Percentiles rank a stretch among this genome's conserved stretches.
These are phyloP conservation scores for Cucurbita moschata DNA, from an alignment of 306 rosid genomes.

Conservation along the genomic window DNA sequence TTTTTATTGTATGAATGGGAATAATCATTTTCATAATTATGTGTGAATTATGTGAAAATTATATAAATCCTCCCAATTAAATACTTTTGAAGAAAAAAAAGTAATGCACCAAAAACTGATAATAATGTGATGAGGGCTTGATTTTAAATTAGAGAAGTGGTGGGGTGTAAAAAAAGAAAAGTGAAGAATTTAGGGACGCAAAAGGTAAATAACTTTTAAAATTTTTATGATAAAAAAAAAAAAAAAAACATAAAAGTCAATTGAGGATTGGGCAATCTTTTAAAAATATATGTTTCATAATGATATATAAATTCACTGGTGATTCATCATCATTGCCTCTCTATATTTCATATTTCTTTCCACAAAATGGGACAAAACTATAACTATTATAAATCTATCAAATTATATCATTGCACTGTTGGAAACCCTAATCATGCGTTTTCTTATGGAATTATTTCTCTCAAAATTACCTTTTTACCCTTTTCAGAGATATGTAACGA, in stretches of 20 bases:
- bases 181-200: neutral
- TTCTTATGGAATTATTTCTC: too few relatives aligned
- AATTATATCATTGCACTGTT: too few relatives aligned
- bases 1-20: neutral
- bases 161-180: slow-evolving; percentile 11
- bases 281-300: slow-evolving; percentile 34
- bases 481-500: too few relatives aligned
- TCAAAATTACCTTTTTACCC: too few relatives aligned
- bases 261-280: slow-evolving; percentile 29
- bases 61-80: neutral
- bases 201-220: neutral
- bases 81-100: neutral
- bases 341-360: neutral
- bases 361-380: too few relatives aligned
- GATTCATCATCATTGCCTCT: neutral
- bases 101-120: slow-evolving; percentile 14
- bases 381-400: too few relatives aligned
- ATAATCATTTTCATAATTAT: slow-evolving; percentile 7
- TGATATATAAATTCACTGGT: slow-evolving; percentile 24
- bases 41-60: neutral
- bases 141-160: slow-evolving; percentile 65
- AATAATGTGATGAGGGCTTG: slow-evolving; percentile 33
- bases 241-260: slow-evolving; percentile 33
- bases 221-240: neutral
- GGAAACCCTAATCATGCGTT: too few relatives aligned